phyloP scores from a whole-genome alignment of 2,329 filamentous ascomycete species.

The Diaporthe eres region DNA sequence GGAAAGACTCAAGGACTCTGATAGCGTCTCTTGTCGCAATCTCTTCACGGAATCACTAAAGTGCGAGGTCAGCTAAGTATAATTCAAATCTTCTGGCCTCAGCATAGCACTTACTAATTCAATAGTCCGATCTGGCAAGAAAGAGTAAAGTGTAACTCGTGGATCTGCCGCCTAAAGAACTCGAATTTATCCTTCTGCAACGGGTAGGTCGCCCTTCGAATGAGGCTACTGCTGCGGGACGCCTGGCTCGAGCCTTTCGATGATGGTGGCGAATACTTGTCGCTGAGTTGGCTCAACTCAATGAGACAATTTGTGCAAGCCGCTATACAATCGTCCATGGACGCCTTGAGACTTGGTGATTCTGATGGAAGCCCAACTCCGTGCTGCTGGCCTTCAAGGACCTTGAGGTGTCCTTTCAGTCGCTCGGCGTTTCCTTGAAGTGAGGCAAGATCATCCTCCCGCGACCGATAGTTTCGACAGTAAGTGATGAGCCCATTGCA shows the following conservation, averaged over 20 bases:
- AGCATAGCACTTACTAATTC: not conserved
- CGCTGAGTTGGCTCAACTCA: not conserved
- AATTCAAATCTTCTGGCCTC: no score
- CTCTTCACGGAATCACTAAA: not conserved
- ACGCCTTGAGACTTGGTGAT: not conserved
- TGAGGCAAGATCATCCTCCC: not conserved
- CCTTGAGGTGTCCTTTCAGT: not conserved
- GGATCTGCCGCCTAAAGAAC: not conserved
- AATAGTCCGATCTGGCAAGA: not conserved
- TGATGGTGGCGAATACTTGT: conserved; percentile 4
- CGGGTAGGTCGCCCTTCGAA: no score
- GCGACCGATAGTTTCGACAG: not conserved
- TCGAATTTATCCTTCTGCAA: conserved; percentile 21
- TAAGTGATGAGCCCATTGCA: conserved; percentile 2
- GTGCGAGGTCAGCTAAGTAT: not conserved
- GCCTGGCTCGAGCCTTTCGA: no score
- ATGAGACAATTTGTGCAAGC: not conserved
- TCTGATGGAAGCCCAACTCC: not conserved
- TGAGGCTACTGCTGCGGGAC: no score
- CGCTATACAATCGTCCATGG: not conserved
- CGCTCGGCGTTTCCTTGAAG: conserved; percentile 12
- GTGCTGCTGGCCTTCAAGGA: not conserved
- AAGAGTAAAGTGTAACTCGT: not conserved
- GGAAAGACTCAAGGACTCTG: not conserved
- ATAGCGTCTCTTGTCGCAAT: not conserved